Base-by-base conservation (phyloP, 2,329 filamentous ascomycete genomes). In the Aspergillus udagawae region DNA sequence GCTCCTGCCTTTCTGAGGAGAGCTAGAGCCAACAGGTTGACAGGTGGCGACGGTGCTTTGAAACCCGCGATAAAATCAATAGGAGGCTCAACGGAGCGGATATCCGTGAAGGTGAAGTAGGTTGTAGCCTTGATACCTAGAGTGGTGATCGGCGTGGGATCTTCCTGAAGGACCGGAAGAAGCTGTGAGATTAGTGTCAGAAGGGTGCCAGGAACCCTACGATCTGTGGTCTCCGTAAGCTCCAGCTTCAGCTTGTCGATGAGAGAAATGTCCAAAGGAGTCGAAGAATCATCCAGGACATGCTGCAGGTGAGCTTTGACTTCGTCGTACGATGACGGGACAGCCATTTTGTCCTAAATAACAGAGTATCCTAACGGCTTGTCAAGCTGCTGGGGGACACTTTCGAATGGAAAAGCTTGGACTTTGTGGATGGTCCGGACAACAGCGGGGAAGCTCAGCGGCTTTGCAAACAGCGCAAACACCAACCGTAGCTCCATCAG, bases 41-140 rank as follows among this genome's bases (percentile, higher is more conserved):
- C 81, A 0, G 83, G 79, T 71, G 64, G 76, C 65, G 61, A 82
- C 50, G 72, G 79, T 56, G 77, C 75, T 54, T 70, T 72, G 44
- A 88, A 77, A 3, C 83, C 85, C 41, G 80, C 78, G 52, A 80
- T 73, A 56, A 86, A 82, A 54, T 85, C 75, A 41, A 85, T 72
- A 2, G 78, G 71, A 41, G 79, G 77, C 12, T 80, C 70, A 45
- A 82, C 66, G 5, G 76, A 67, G 44, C 78, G 78, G 32, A 84
- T 70, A 53, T 82, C 77, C 35, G 75, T 70, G 64, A 83, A 83
- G 55, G 69, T 79, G 66, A 77, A 80, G 20, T 80, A 80, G 8
- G 70, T 69, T 9, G 81, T 72, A 6, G 83, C 74, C 58, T 79
- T 80, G 52, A 77, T 75, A 21, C 82, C 77, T 28, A 87, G 78